Base-by-base conservation (phyloP, 371 early-diverging fungal species). In the Lichtheimia ramosa region DNA sequence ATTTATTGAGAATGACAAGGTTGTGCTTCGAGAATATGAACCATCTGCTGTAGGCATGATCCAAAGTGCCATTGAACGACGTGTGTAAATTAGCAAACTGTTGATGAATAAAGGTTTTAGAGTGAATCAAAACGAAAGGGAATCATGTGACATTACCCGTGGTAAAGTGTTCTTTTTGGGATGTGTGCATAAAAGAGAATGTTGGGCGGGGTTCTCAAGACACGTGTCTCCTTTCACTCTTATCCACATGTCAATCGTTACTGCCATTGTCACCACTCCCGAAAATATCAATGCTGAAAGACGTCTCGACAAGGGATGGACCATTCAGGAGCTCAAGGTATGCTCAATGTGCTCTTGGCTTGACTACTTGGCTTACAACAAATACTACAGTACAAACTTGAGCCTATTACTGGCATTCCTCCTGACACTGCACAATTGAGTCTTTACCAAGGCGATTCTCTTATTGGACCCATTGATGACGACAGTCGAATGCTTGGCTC, bases 371-470 rank as follows among this genome's bases (percentile, higher is more conserved):
- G 8, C 40, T 8, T 3, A 12, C 23, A 16, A 3, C 34, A 15
- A 3, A 14, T 20, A 4, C 51, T 42, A n/a, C n/a, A 93, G 88
- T 78, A 81, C 51, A 89, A 91, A 60, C 83, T 98, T 3, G 96
- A 94, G 62, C 91, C 96, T 23, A 93, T 98, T 56, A 95, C 96
- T 0, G 98, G 98, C 43, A 89, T 96, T 28, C 89, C 92, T 6
- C 68, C 84, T 5, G 51, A 69, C 3, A 84, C 87, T 58, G 92
- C 92, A 79, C 67, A 71, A 41, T 62, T 97, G 13, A 58, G 69
- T 14, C 80, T 96, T 5, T 82, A 83, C 59, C 73, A 84, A 58
- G 77, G 82, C 25, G 83, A 87, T 41, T 68, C 65, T 16, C 68
- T 83, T 5, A 73, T 95, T 18, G 86, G 87, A 1, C 61, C 77